phyloP scores from a whole-genome alignment of 2,329 filamentous ascomycete species.

The Emmonsiellopsis sp. region DNA sequence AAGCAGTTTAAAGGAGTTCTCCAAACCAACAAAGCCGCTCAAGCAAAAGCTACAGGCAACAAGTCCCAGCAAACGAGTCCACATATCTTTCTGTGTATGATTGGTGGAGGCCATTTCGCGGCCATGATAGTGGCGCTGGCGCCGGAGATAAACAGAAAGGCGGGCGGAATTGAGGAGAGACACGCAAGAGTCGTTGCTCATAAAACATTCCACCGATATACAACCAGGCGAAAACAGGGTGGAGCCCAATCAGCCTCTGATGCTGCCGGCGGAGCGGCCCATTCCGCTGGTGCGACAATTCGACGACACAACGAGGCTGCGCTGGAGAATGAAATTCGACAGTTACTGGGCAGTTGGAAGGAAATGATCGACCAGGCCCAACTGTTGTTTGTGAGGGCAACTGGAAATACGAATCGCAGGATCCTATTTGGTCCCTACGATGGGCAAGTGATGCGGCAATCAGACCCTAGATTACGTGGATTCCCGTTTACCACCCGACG shows the following conservation, averaged over 20 bases:
- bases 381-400: constrained; percentile 80
- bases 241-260: constrained; percentile 92
- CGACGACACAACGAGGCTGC: constrained; percentile 92
- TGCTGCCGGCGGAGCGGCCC: constrained; percentile 82
- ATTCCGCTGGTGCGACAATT: constrained; percentile 83
- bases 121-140: constrained; percentile 89
- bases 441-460: constrained; percentile 68
- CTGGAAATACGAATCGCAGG: constrained; percentile 73
- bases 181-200: constrained; percentile 85
- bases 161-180: constrained; percentile 63
- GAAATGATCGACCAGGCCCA: constrained; percentile 73
- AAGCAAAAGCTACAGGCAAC: constrained; percentile 48
- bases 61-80: constrained; percentile 51
- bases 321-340: constrained; percentile 76
- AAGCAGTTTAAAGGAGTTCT: constrained; percentile 65
- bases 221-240: constrained; percentile 90
- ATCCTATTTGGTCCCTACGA: constrained; percentile 91
- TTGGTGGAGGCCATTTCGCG: constrained; percentile 93
- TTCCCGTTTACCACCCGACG: constrained; percentile 91
- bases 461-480: constrained; percentile 70
- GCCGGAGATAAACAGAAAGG: constrained; percentile 65
- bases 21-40: constrained; percentile 24
- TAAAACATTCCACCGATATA: constrained; percentile 97
- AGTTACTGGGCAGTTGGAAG: constrained; percentile 76
- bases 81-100: constrained; percentile 96